A percentile compares a stretch with the other conserved stretches of the same genome.
Conservation (phyloP, 176 grass and related monocot genomes). For the Canna indica region DNA sequence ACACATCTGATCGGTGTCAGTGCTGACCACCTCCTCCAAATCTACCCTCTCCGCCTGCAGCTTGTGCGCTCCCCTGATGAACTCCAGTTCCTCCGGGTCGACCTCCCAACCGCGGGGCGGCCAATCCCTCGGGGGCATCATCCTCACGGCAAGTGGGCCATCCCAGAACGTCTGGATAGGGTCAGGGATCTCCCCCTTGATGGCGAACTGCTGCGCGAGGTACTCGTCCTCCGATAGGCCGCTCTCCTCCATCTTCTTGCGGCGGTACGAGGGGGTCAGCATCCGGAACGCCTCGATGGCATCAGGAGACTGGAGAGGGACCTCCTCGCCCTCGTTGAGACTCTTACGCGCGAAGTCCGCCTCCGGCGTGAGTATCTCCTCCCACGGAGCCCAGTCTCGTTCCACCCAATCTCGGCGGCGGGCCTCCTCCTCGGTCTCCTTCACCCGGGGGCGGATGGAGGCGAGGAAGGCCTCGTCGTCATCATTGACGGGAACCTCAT, state of each 20-base stretch:
- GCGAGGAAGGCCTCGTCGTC: conserved; percentile 50
- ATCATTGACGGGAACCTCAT: conserved; percentile 32
- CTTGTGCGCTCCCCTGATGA: conserved; percentile 79
- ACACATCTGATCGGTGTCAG: conserved; percentile 35
- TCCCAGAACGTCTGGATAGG: conserved; percentile 69
- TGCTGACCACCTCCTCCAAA: conserved; percentile 37
- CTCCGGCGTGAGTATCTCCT: conserved; percentile 73
- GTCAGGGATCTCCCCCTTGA: conserved; percentile 69
- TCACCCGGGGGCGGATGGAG: conserved; percentile 23
- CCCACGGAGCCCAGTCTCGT: conserved; percentile 86
- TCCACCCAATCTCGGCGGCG: conserved; percentile 61
- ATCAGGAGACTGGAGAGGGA: conserved; percentile 72
- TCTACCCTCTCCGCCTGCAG: conserved; percentile 59
- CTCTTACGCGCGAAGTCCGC: conserved; percentile 72
- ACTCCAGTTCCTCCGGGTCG: conserved; percentile 66
- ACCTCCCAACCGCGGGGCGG: conserved; percentile 80
- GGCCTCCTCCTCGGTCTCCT: conserved; percentile 55
- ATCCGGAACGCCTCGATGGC: conserved; percentile 81
- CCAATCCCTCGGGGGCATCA: conserved; percentile 88
- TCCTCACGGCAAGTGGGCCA: conserved; percentile 40
- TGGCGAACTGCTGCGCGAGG: conserved; percentile 44
- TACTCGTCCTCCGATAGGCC: conserved; percentile 56
- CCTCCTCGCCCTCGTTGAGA: conserved; percentile 89
- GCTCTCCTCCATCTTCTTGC: conserved; percentile 61
- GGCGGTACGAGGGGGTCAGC: conserved; percentile 73